Evolutionary conservation across 129 eudicot species (phyloP).

Genomic region (Gnaphalium uliginosum): DNA sequence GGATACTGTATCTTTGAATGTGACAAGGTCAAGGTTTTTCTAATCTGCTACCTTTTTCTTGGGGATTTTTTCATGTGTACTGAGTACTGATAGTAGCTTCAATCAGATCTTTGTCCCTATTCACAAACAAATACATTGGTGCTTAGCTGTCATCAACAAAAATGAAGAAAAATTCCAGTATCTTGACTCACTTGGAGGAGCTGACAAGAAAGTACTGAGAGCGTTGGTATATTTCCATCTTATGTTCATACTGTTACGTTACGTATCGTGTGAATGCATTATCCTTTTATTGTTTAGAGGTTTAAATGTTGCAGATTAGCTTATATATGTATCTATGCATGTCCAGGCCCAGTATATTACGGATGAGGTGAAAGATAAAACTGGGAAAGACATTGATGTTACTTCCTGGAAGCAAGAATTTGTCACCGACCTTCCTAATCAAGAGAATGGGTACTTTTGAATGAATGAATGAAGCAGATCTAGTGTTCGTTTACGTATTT

Average conservation of each 20-base stretch:
- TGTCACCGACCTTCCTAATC: conserved; percentile 82
- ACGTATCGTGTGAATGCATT: not conserved
- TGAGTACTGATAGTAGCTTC: not conserved
- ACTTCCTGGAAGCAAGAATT: conserved; percentile 71
- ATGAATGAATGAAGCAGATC: not conserved
- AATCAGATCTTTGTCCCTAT: conserved; percentile 90
- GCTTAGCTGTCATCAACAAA: conserved; percentile 85
- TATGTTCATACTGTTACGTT: not conserved
- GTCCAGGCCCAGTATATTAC: conserved; percentile 61
- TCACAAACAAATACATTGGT: conserved; percentile 94
- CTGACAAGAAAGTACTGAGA: conserved; percentile 59
- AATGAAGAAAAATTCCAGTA: conserved; percentile 82
- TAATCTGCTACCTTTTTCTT: not conserved
- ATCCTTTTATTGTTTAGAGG: not conserved
- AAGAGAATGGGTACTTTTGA: conserved; percentile 58
- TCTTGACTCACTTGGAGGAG: conserved; percentile 83
- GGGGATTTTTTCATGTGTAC: not conserved
- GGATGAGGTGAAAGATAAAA: conserved; percentile 91
- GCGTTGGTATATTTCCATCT: conserved; percentile 54
- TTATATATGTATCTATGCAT: conserved; percentile 9
- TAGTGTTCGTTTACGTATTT: not conserved
- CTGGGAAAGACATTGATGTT: conserved; percentile 60
- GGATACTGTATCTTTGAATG: conserved; percentile 84
- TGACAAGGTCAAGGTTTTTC: conserved; percentile 55
- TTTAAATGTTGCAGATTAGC: not conserved